Evolutionary conservation across 2,329 filamentous ascomycete genomes (phyloP).

Genomic region (Colletotrichum simmondsii): DNA sequence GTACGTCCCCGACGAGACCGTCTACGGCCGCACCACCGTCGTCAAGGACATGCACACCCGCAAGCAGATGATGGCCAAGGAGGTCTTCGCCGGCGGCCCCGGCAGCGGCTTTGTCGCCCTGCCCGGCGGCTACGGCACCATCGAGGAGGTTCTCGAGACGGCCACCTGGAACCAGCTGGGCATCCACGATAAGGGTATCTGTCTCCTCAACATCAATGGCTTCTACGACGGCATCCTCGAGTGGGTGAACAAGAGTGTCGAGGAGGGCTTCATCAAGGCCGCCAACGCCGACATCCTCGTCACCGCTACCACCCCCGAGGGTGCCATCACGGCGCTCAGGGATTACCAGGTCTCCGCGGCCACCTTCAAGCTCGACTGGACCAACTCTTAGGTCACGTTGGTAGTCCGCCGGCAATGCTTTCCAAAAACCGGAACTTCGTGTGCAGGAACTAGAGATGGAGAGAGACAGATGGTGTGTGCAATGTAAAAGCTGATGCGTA

Average conservation of each 20-base stretch:
- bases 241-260: conserved; percentile 83
- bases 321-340: conserved; percentile 76
- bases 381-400: conserved; percentile 47
- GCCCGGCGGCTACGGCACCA: conserved; percentile 89
- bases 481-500: conserved; percentile 23
- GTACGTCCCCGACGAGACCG: conserved; percentile 68
- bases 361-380: conserved; percentile 86
- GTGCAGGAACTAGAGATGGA: neutral
- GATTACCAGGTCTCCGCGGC: conserved; percentile 82
- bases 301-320: conserved; percentile 77
- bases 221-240: conserved; percentile 90
- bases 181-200: conserved; percentile 84
- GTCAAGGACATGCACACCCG: conserved; percentile 97
- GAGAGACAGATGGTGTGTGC: neutral
- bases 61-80: conserved; percentile 92
- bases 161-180: conserved; percentile 97
- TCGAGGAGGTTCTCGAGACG: conserved; percentile 94
- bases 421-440: neutral
- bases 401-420: neutral
- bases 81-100: conserved; percentile 83
- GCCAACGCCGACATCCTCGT: conserved; percentile 81
- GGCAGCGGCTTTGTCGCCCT: conserved; percentile 92
- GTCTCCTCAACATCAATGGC: conserved; percentile 86
- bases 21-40: conserved; percentile 87
- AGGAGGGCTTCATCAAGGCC: conserved; percentile 79